These are phyloP conservation scores for Ophiostoma montium DNA, from an alignment of 2,329 filamentous ascomycete genomes.

Conservation along the genomic window DNA sequence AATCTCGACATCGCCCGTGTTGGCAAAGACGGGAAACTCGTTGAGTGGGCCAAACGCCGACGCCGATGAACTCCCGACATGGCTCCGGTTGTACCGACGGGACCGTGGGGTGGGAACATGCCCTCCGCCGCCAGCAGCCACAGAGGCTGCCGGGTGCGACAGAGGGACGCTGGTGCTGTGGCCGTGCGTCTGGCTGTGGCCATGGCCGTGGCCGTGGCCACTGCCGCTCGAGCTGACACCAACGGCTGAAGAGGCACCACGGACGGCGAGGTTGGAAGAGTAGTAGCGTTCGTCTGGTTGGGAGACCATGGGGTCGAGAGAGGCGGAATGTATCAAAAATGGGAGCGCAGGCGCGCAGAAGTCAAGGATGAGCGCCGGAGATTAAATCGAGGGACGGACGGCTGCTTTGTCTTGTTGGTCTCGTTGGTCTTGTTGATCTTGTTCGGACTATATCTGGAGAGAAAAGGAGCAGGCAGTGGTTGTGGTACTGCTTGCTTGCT, in stretches of 20 bases:
- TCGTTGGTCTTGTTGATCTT: background rate
- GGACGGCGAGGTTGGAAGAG: constrained; percentile 20
- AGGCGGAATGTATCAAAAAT: background rate
- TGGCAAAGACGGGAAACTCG: constrained; percentile 82
- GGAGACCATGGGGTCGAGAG: constrained; percentile 19
- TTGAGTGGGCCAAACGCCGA: constrained; percentile 53
- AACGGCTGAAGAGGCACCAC: constrained; percentile 21
- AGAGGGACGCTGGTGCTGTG: constrained; percentile 13
- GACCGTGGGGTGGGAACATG: constrained; percentile 10
- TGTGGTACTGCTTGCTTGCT: background rate
- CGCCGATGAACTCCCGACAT: constrained; percentile 47
- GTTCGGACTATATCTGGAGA: background rate
- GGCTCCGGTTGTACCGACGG: constrained; percentile 58
- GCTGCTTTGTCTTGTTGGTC: too few species aligned
- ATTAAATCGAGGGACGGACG: too few species aligned
- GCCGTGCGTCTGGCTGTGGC: constrained; percentile 3
- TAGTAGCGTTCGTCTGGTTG: constrained; percentile 18
- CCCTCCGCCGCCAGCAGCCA: constrained; percentile 1
- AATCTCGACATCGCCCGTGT: constrained; percentile 89
- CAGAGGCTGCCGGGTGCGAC: constrained; percentile 9
- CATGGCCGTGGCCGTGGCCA: background rate
- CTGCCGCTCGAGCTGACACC: constrained; percentile 7
- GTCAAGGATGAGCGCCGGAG: too few species aligned
- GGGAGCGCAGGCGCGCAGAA: background rate
- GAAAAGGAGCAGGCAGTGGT: background rate